Conservation (phyloP, 495 filamentous ascomycete species). For the Neohortaea acidophila region DNA sequence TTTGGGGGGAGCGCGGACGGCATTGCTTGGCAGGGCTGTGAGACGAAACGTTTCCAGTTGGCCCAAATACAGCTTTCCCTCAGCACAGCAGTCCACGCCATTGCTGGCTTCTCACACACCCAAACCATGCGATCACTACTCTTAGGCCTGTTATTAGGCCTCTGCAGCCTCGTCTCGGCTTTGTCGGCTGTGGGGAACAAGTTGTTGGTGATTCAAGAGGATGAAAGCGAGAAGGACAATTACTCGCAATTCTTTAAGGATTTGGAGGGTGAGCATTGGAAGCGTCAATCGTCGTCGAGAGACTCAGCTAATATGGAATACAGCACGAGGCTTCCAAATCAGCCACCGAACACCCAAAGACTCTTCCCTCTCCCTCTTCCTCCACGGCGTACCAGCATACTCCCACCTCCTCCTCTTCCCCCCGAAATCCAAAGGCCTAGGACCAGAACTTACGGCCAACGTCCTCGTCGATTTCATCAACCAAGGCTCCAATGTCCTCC, state of each 20-base stretch:
- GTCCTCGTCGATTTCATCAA: conserved; percentile 83
- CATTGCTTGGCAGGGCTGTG: neutral
- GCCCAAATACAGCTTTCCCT: neutral
- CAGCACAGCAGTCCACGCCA: no score
- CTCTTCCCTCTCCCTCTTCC: conserved; percentile 66
- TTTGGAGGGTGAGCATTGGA: conserved; percentile 49
- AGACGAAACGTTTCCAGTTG: conserved; percentile 1
- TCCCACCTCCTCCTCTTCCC: conserved; percentile 85
- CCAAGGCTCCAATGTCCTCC: conserved; percentile 77
- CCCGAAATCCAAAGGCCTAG: conserved; percentile 76
- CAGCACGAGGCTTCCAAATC: conserved; percentile 70
- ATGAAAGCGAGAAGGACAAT: conserved; percentile 55
- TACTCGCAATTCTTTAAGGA: conserved; percentile 76
- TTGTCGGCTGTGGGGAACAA: conserved; percentile 67
- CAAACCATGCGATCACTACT: conserved; percentile 60
- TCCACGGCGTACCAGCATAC: conserved; percentile 71
- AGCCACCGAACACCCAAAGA: conserved; percentile 75
- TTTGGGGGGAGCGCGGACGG: neutral
- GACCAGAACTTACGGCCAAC: conserved; percentile 73
- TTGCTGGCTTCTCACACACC: conserved; percentile 1
- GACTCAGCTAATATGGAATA: conserved; percentile 1
- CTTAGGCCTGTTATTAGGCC: conserved; percentile 48
- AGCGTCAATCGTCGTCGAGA: neutral
- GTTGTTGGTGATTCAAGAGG: conserved; percentile 76
- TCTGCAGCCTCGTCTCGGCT: conserved; percentile 52